Conservation (phyloP, 2,329 filamentous ascomycete species). For the Phoma sp. region DNA sequence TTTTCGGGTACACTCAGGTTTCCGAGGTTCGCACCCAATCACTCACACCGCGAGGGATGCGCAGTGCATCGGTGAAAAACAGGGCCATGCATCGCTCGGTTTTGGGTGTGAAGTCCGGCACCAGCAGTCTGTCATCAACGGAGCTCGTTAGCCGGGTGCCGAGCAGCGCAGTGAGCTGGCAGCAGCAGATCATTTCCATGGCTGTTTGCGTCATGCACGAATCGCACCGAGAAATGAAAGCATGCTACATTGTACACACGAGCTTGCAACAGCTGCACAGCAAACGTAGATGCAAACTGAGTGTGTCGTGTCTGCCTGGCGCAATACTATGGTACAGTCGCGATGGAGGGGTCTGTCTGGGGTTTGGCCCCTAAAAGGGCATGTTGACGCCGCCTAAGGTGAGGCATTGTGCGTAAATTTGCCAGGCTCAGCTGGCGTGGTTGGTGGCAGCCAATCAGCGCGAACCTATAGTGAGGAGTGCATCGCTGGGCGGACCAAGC, state of each 20-base stretch:
- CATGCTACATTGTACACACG: too few relatives aligned
- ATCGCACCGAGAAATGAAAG: conserved; percentile 20
- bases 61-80: conserved; percentile 17
- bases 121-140: conserved; percentile 16
- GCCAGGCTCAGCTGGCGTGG: conserved; percentile 11
- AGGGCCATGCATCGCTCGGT: conserved; percentile 18
- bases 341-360: conserved; percentile 25
- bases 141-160: conserved; percentile 9
- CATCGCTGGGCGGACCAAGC: conserved; percentile 25
- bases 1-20: conserved; percentile 9
- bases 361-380: conserved; percentile 24
- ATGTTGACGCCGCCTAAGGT: conserved; percentile 12
- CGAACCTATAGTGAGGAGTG: conserved; percentile 17
- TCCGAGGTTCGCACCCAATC: conserved; percentile 10
- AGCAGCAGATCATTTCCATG: conserved; percentile 25
- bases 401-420: conserved; percentile 18
- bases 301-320: conserved; percentile 30
- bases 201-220: conserved; percentile 31
- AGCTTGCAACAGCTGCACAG: conserved; percentile 18
- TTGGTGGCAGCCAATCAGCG: conserved; percentile 20
- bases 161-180: conserved; percentile 16
- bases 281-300: conserved; percentile 33
- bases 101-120: conserved; percentile 19
- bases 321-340: conserved; percentile 23
- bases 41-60: conserved; percentile 8